Percentiles rank a stretch among this genome's conserved stretches.
Evolutionary conservation across 2,329 filamentous ascomycete genomes (phyloP).

Genomic region (Pestalotiopsis sp.): DNA sequence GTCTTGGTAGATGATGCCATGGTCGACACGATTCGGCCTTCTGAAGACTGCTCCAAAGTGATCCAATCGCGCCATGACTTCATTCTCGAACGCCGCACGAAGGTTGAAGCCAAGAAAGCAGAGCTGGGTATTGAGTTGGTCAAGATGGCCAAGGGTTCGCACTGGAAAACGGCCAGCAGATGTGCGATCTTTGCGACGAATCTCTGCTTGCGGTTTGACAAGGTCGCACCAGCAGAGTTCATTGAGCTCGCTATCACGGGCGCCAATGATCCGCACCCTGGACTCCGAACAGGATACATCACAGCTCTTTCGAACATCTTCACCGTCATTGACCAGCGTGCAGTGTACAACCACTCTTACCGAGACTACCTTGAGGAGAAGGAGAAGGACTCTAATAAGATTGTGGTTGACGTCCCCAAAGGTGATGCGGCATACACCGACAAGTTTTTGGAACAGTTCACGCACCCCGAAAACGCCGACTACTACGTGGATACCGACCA

Average conservation of each 20-base stretch:
- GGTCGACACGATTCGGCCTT: conserved; percentile 72
- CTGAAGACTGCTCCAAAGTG: conserved; percentile 61
- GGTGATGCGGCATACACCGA: conserved; percentile 79
- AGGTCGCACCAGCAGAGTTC: conserved; percentile 78
- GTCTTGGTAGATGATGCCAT: conserved; percentile 76
- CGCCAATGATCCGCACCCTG: conserved; percentile 88
- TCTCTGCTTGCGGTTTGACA: conserved; percentile 88
- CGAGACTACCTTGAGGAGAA: conserved; percentile 83
- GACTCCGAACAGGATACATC: conserved; percentile 78
- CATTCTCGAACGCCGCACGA: conserved; percentile 73
- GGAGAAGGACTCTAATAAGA: conserved; percentile 76
- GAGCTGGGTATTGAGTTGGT: conserved; percentile 81
- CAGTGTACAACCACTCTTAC: conserved; percentile 84
- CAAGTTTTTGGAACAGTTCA: conserved; percentile 78
- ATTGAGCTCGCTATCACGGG: conserved; percentile 82
- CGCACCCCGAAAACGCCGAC: conserved; percentile 70
- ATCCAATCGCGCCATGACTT: conserved; percentile 72
- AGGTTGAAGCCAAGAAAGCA: conserved; percentile 84
- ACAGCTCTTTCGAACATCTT: conserved; percentile 78
- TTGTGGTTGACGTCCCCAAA: conserved; percentile 73
- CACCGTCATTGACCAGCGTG: conserved; percentile 84
- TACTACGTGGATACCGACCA: conserved; percentile 93
- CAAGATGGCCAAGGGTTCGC: conserved; percentile 74
- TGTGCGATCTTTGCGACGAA: conserved; percentile 91
- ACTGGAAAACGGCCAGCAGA: conserved; percentile 94